Evolutionary conservation across 2,329 filamentous ascomycete genomes (phyloP), one percentile per base, ranked within the genome.

Genomic region (Mariannaea elegans): DNA sequence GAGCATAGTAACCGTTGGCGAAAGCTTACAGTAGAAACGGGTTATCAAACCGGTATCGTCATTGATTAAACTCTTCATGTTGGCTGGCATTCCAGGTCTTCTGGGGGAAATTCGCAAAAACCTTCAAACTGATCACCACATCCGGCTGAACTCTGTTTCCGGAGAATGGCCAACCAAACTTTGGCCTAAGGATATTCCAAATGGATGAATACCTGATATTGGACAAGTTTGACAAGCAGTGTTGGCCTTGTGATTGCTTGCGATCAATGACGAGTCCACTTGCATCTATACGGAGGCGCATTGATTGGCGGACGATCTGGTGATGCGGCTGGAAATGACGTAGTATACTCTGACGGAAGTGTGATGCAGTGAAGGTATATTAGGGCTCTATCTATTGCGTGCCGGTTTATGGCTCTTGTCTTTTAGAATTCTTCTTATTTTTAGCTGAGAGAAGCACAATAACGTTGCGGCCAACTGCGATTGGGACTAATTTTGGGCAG

Each of bases 281-380:
- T 46, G 32, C 12, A 42, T 14, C n/a, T 23, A 42, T 6, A 24
- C 19, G 18, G 23, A 21, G 42, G 24, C 39, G 48, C 23, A 32
- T 34, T 59, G 56, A 70, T 70, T 66, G 67, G 68, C 38, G 46
- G 54, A 38, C 32, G 39, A 7, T 2, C 13, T 23, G 39, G 60
- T 47, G 52, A 55, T 60, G 56, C 62, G 62, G 58, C 27, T 59
- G 38, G 51, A 46, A 56, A 70, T 70, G 68, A 70, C 68, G 68
- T 70, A 65, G 32, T 66, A 60, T 67, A 70, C 59, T 66, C 70
- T 65, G 56, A 55, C 44, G 31, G 31, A 19, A 27, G 56, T 50
- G 36, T 45, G 24, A 44, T 27, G n/a, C 29, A 16, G 24, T 38
- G 53, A 47, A 54, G 36, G 51, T 60, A 49, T 59, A 53, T 42